Evolutionary conservation across 164 flowering plant genomes (phyloP).

Genomic region (Vitis amurensis): DNA sequence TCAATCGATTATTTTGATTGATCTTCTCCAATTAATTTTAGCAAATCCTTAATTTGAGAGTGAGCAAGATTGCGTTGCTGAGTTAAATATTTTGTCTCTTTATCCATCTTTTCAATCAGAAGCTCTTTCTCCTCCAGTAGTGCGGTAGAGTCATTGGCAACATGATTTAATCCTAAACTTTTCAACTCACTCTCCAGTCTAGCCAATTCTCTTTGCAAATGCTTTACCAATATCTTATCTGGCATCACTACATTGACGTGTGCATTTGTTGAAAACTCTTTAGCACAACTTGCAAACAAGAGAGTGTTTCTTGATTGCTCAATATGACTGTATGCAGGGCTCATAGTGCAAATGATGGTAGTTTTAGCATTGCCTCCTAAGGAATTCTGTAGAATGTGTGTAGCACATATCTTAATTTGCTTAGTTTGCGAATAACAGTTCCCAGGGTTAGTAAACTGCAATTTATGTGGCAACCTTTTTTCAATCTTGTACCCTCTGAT

Average conservation of each 20-base stretch:
- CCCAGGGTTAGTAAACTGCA: slow-evolving; percentile 92
- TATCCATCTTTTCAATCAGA: slow-evolving; percentile 53
- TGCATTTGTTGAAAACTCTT: slow-evolving; percentile 80
- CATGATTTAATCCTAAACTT: slow-evolving; percentile 29
- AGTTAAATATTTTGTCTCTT: slow-evolving; percentile 52
- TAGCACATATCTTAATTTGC: slow-evolving; percentile 89
- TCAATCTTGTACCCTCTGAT: slow-evolving; percentile 81
- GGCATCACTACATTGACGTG: slow-evolving; percentile 85
- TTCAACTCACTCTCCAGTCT: slow-evolving; percentile 71
- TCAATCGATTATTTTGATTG: slow-evolving; percentile 19
- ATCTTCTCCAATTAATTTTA: slow-evolving; percentile 25
- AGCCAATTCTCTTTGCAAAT: slow-evolving; percentile 77
- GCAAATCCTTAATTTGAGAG: slow-evolving; percentile 37
- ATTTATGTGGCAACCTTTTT: slow-evolving; percentile 97
- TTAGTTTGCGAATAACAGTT: slow-evolving; percentile 89
- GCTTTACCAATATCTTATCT: slow-evolving; percentile 86
- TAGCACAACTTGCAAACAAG: slow-evolving; percentile 89
- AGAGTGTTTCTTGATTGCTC: slow-evolving; percentile 95
- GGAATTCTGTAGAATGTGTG: slow-evolving; percentile 88
- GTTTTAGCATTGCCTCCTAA: slow-evolving; percentile 95
- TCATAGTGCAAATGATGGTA: slow-evolving; percentile 92
- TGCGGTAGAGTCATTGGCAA: slow-evolving; percentile 33
- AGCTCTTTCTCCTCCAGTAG: slow-evolving; percentile 50
- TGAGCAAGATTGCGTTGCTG: slow-evolving; percentile 54
- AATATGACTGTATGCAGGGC: slow-evolving; percentile 82